Percentiles rank a stretch among this genome's conserved stretches.
These are phyloP conservation scores for Straminergon stramineum DNA, from an alignment of 225 moss, liverwort and hornwort species.

Conservation along the genomic window DNA sequence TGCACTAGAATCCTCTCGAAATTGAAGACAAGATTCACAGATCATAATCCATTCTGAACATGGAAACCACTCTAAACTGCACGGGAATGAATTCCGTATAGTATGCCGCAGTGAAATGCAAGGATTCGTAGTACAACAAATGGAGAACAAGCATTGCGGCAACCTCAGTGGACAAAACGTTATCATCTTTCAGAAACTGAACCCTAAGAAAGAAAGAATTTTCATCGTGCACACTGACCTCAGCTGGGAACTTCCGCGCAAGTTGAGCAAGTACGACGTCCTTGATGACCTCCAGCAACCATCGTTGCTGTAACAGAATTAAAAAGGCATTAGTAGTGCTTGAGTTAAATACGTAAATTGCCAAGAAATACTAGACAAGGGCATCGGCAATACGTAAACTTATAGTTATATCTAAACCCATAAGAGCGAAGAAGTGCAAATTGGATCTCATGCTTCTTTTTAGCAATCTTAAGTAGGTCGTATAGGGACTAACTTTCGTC, in stretches of 20 bases:
- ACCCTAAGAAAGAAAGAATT: neutral
- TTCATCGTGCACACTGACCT: slow-evolving; percentile 28
- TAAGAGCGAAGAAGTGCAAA: neutral
- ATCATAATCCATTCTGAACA: neutral
- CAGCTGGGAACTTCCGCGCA: slow-evolving; percentile 62
- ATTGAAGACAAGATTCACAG: neutral
- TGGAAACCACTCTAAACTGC: neutral
- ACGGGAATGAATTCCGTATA: neutral
- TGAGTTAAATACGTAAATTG: slow-evolving; percentile 23
- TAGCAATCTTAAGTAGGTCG: neutral
- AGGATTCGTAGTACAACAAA: neutral
- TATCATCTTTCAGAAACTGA: neutral
- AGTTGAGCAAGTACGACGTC: slow-evolving; percentile 82
- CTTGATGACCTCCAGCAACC: slow-evolving; percentile 77
- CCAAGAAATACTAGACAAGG: neutral
- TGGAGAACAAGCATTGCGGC: neutral
- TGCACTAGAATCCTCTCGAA: neutral
- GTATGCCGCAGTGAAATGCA: neutral
- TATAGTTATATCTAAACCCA: neutral
- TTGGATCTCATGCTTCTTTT: neutral
- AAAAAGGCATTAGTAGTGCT: neutral
- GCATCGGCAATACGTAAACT: neutral
- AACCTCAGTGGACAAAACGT: neutral
- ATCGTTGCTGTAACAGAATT: slow-evolving; percentile 54
- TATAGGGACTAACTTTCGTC: neutral